A percentile compares a stretch with the other conserved stretches of the same genome.
Evolutionary conservation across 768 basidiomycete species (phyloP).

Genomic region (Trametes cubensis): DNA sequence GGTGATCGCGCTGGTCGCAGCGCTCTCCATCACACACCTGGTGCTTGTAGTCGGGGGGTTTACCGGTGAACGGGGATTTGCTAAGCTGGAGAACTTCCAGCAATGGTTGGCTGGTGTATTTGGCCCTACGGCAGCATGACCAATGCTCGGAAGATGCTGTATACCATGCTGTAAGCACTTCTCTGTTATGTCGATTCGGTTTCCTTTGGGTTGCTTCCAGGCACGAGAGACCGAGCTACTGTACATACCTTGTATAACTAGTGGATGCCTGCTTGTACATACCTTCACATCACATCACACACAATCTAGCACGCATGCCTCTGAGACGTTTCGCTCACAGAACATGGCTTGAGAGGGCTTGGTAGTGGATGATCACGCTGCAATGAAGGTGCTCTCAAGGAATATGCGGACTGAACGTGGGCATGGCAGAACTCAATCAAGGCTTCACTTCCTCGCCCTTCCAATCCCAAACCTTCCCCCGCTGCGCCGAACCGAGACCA

Average conservation of each 20-base stretch:
- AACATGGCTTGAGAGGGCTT: too few species aligned
- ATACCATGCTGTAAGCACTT: neutral
- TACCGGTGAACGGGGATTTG: constrained; percentile 29
- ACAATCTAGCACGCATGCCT: neutral
- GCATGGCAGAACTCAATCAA: constrained; percentile 9
- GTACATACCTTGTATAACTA: constrained; percentile 6
- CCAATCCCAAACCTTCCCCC: constrained; percentile 63
- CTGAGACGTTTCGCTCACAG: too few species aligned
- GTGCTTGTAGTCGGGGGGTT: constrained; percentile 35
- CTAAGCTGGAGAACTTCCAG: constrained; percentile 26
- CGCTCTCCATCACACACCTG: constrained; percentile 35
- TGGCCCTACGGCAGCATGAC: constrained; percentile 15
- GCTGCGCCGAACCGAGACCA: constrained; percentile 41
- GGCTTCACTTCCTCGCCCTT: constrained; percentile 51
- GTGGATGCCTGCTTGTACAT: constrained; percentile 1
- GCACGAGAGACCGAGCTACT: neutral
- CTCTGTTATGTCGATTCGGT: neutral
- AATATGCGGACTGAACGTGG: neutral
- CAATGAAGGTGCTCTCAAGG: neutral
- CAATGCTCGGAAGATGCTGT: neutral
- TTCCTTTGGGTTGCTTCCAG: neutral
- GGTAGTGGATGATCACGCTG: too few species aligned
- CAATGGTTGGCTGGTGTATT: constrained; percentile 24
- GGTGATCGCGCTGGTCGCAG: constrained; percentile 35
- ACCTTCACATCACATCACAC: neutral